Evolutionary conservation across 1,139 yeast genomes (phyloP).

Genomic region (Suhomyces bribrorum): DNA sequence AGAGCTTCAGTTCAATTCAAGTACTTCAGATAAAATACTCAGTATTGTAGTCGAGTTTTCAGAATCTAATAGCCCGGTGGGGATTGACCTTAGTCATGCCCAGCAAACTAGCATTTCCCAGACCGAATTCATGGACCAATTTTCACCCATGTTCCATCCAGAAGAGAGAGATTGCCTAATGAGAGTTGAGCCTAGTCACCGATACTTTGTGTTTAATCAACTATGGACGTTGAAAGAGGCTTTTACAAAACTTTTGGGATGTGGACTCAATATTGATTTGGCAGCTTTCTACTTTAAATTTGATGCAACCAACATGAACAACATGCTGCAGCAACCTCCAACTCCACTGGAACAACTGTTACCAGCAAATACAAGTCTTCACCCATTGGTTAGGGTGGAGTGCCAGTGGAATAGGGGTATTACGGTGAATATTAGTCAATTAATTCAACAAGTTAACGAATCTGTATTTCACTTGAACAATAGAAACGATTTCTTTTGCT

Average conservation of each 20-base stretch:
- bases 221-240: slow-evolving; percentile 78
- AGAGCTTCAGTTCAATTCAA: slow-evolving; percentile 45
- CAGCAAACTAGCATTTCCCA: slow-evolving; percentile 40
- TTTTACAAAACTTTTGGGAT: slow-evolving; percentile 61
- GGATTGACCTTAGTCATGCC: slow-evolving; percentile 64
- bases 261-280: slow-evolving; percentile 60
- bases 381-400: neutral
- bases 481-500: slow-evolving; percentile 19
- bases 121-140: slow-evolving; percentile 40
- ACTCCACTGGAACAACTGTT: no score
- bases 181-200: slow-evolving; percentile 10
- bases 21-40: slow-evolving; percentile 57
- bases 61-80: slow-evolving; percentile 36
- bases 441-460: slow-evolving; percentile 3
- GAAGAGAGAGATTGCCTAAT: slow-evolving; percentile 39
- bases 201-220: slow-evolving; percentile 47
- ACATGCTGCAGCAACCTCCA: no score
- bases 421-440: slow-evolving; percentile 2
- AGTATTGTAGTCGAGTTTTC: slow-evolving; percentile 43
- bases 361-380: no score
- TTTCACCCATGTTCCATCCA: slow-evolving; percentile 49
- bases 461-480: slow-evolving; percentile 12
- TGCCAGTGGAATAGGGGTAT: slow-evolving; percentile 4
- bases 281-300: slow-evolving; percentile 19
- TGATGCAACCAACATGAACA: slow-evolving; percentile 1